phyloP scores from a whole-genome alignment of 2,329 filamentous ascomycete genomes.

The Fusarium vanettenii region DNA sequence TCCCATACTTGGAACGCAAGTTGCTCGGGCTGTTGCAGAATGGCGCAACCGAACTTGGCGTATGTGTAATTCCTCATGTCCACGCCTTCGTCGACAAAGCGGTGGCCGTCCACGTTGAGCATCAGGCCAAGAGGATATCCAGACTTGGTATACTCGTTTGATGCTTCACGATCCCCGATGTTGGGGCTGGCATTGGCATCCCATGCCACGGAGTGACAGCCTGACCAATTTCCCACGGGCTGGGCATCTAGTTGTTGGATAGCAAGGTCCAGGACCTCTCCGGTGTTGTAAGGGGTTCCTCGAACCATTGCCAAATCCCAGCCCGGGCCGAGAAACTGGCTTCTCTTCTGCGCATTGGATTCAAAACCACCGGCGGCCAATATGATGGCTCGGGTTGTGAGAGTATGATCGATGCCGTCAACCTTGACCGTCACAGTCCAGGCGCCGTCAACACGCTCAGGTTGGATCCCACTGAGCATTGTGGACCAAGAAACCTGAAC shows the following conservation, averaged over 20 bases:
- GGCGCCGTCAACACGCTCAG: neutral
- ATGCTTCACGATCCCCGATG: slow-evolving; percentile 66
- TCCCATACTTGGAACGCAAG: slow-evolving; percentile 76
- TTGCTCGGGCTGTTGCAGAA: slow-evolving; percentile 68
- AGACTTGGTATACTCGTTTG: slow-evolving; percentile 76
- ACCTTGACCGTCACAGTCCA: slow-evolving; percentile 45
- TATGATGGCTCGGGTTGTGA: slow-evolving; percentile 58
- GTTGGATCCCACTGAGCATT: slow-evolving; percentile 54
- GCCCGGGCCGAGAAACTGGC: slow-evolving; percentile 59
- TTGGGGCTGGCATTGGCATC: slow-evolving; percentile 69
- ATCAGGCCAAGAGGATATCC: slow-evolving; percentile 76
- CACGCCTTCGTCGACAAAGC: slow-evolving; percentile 75
- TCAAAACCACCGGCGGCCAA: slow-evolving; percentile 73
- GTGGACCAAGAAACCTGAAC: slow-evolving; percentile 57
- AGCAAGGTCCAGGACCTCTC: slow-evolving; percentile 60
- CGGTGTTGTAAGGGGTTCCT: slow-evolving; percentile 40
- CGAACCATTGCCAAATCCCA: slow-evolving; percentile 41
- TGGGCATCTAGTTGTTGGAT: slow-evolving; percentile 62
- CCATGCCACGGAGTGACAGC: slow-evolving; percentile 74
- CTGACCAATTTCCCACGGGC: slow-evolving; percentile 69
- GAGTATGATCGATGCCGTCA: slow-evolving; percentile 38
- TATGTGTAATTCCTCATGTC: slow-evolving; percentile 77
- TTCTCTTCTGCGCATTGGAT: slow-evolving; percentile 67
- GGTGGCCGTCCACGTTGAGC: slow-evolving; percentile 67
- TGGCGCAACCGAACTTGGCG: slow-evolving; percentile 72